These are phyloP conservation scores for Ceratobasidium sp. DNA, from an alignment of 1,284 basidiomycete genomes.

Conservation along the genomic window DNA sequence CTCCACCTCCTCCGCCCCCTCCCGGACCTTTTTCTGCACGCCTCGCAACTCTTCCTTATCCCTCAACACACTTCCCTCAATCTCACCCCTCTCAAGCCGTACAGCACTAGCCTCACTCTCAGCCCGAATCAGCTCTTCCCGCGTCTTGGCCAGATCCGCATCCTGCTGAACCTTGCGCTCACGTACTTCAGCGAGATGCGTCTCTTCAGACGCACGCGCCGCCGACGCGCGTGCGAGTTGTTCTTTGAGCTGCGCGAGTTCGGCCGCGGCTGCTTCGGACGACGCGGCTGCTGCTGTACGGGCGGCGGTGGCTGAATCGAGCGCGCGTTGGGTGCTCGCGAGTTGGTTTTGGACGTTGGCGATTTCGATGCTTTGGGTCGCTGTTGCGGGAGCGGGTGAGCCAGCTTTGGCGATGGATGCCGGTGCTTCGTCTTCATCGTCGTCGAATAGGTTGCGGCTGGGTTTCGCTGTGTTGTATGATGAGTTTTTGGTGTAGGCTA, in stretches of 20 bases:
- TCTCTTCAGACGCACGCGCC: slow-evolving; percentile 88
- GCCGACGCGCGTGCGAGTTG: slow-evolving; percentile 83
- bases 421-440: slow-evolving; percentile 48
- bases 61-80: slow-evolving; percentile 88
- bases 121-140: slow-evolving; percentile 87
- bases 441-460: slow-evolving; percentile 37
- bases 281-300: slow-evolving; percentile 70
- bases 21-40: slow-evolving; percentile 86
- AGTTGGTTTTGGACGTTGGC: slow-evolving; percentile 90
- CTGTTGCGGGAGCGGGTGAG: slow-evolving; percentile 65
- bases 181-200: slow-evolving; percentile 79
- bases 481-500: neutral
- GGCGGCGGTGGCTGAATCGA: slow-evolving; percentile 73
- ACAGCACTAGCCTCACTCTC: slow-evolving; percentile 94
- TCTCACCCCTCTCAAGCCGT: slow-evolving; percentile 91
- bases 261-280: slow-evolving; percentile 73
- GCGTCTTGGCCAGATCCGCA: slow-evolving; percentile 79
- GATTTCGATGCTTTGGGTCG: slow-evolving; percentile 69
- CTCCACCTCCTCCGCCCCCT: slow-evolving; percentile 82
- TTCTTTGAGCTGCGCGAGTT: slow-evolving; percentile 79
- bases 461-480: slow-evolving; percentile 10
- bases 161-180: slow-evolving; percentile 81
- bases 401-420: slow-evolving; percentile 72
- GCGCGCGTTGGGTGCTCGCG: slow-evolving; percentile 80
- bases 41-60: slow-evolving; percentile 97